Evolutionary conservation across 2,329 filamentous ascomycete genomes (phyloP), one percentile per base, ranked within the genome.

Genomic region (Juglanconis juglandina): DNA sequence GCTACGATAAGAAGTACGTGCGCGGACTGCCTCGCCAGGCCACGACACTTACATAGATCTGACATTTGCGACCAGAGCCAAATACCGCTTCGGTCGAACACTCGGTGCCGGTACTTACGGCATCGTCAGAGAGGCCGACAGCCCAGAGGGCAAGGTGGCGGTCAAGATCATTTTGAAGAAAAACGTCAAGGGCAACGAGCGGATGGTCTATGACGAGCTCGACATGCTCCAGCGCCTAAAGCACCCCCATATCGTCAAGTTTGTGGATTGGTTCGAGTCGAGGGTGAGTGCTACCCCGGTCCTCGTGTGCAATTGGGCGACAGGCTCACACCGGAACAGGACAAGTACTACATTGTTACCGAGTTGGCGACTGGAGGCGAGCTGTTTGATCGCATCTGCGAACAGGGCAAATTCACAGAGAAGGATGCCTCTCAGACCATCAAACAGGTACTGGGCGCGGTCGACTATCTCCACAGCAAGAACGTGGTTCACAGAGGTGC

Each of bases 141-240:
- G 91, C 67, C 86, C 89, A 47, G 83, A 84, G 24, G 91, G 92
- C 74, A 85, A 96, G 81, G 93, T 96, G 63, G 95, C 95, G 46
- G 86, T 99, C 76, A 99, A 99, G 83, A 98, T 99, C 74, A 99
- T 99, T 75, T 81, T 98, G 71, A 99, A 99, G 85, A 97, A 96
- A 81, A 98, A 96, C 77, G 94, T 99, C 73, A 96, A 93, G 75
- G 94, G 93, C 66, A 98, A 98, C 70, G 95, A 99, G 81, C 87
- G 89, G 75, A 99, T 99, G 95, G 95, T 99, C 46, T 95, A 96
- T 74, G 95, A 99, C 75, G 95, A 99, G 79, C 83, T 99, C 69
- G 85, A 92, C 67, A 92, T 99, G 87, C 84, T 99, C 66, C 92
- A 97, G 77, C 86, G 86, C 61, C 86, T 99, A 72, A 85, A 92